These are phyloP conservation scores for Teunomyces pallodes DNA, from an alignment of 805 yeast species.

Conservation along the genomic window DNA sequence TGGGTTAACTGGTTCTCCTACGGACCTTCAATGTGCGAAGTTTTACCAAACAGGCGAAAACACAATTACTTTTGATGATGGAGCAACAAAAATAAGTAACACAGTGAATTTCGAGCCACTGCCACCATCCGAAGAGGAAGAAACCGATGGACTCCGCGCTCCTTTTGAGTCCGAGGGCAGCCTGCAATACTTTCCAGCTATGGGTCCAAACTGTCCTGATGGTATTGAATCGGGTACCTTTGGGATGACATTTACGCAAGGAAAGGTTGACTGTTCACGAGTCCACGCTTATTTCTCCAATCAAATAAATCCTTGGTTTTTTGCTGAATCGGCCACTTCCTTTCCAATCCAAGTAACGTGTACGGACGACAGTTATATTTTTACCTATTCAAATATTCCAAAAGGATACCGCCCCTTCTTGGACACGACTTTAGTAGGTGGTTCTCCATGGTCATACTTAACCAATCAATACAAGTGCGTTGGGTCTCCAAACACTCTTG, in stretches of 20 bases:
- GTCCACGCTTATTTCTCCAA: background rate
- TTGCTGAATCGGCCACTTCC: slow-evolving; percentile 8
- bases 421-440: background rate
- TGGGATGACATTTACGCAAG: background rate
- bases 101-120: slow-evolving; percentile 8
- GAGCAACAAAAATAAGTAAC: slow-evolving; percentile 10
- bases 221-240: background rate
- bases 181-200: background rate
- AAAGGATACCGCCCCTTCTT: slow-evolving; percentile 25
- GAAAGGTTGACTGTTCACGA: background rate
- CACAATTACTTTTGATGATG: slow-evolving; percentile 17
- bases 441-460: background rate
- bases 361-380: background rate
- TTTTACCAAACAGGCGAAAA: slow-evolving; percentile 11
- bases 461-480: background rate
- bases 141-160: slow-evolving; percentile 8
- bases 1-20: slow-evolving; percentile 14
- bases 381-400: slow-evolving; percentile 19
- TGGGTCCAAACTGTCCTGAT: background rate
- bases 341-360: slow-evolving; percentile 6
- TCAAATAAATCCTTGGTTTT: slow-evolving; percentile 19
- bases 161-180: slow-evolving; percentile 14
- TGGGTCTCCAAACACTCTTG: background rate
- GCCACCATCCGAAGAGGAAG: background rate
- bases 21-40: slow-evolving; percentile 8